Base-by-base conservation (phyloP, 2,329 filamentous ascomycete species). In the Cladosporium velox region DNA sequence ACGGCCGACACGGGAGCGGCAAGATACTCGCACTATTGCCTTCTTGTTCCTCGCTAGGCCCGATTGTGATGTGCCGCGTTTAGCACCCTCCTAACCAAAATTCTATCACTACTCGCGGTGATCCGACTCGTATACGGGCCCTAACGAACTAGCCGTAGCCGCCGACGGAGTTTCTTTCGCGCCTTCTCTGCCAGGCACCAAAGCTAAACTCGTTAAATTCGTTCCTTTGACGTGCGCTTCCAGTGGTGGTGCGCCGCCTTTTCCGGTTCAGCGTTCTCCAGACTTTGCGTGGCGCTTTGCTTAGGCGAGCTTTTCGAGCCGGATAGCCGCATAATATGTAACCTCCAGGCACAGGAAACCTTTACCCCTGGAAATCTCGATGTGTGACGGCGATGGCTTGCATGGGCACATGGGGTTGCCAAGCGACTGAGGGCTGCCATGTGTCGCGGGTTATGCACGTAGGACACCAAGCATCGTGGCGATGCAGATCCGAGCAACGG, bases 381-480 rank as follows among this genome's bases (percentile, higher is more conserved):
- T 32, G 7, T n/a, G 52, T 55, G 52, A 55, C 52, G 32, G 52
- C 52, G n/a, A 47, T 47, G 41, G 41, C 41, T 54, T 26, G 24
- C 24, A 28, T 52, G 49, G 49, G 24, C 4, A 8, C 24, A 18
- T 28, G 49, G 24, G 49, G 49, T 15, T 30, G 5, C 24, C 49
- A 30, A 54, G 49, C 49, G 24, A 52, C 7, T 4, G 12, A 24
- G 12, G 11, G n/a, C 34, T 14, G 55, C n/a, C 18, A 24, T 34
- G 55, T 58, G 55, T 55, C 52, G 52, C 52, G n/a, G 52, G 10
- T 32, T 32, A 55, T 55, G 52, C 52, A 55, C n/a, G n/a, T 12
- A 15, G 41, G 24, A 15, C n/a, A 26, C n/a, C 55, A 35, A 35
- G 55, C 30, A 58, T 58, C 55, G 55, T 41, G 32, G 55, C 55